Evolutionary conservation across 2,329 filamentous ascomycete genomes (phyloP).

Genomic region (Knufia petricola): DNA sequence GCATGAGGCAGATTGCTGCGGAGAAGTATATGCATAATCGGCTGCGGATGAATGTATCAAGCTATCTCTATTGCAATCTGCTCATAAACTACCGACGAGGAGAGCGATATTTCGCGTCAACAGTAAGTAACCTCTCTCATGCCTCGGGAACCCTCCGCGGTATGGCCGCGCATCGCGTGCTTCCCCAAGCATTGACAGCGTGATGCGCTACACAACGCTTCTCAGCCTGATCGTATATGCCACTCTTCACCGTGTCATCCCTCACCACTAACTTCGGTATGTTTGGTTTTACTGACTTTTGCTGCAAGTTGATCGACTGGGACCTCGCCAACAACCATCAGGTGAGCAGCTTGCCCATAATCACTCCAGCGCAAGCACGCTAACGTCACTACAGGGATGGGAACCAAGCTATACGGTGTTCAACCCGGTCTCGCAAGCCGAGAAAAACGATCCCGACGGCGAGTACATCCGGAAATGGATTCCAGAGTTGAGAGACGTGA

Average conservation of each 20-base stretch:
- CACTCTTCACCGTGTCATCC: no score
- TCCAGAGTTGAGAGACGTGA: conserved; percentile 53
- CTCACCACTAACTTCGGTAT: no score
- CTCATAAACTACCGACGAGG: conserved; percentile 42
- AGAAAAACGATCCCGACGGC: conserved; percentile 66
- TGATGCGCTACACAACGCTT: no score
- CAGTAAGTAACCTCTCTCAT: no score
- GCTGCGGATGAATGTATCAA: conserved; percentile 41
- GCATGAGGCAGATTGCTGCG: conserved; percentile 41
- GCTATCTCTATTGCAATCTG: conserved; percentile 41
- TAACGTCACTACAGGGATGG: conserved; percentile 44
- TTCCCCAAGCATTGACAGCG: no score
- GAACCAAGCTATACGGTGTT: conserved; percentile 53
- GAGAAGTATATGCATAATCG: conserved; percentile 47
- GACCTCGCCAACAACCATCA: conserved; percentile 40
- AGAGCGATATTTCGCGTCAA: conserved; percentile 44
- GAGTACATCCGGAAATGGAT: conserved; percentile 66
- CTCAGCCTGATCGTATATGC: no score
- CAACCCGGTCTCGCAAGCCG: conserved; percentile 66
- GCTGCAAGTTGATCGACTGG: conserved; percentile 31
- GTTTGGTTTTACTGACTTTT: no score
- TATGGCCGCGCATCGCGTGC: no score
- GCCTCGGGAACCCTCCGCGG: no score
- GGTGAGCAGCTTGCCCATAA: not conserved
- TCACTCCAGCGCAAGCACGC: no score